Evolutionary conservation across 345 rosid genomes (phyloP), one percentile per base, ranked within the genome.

Genomic region (Bretschneidera sinensis): DNA sequence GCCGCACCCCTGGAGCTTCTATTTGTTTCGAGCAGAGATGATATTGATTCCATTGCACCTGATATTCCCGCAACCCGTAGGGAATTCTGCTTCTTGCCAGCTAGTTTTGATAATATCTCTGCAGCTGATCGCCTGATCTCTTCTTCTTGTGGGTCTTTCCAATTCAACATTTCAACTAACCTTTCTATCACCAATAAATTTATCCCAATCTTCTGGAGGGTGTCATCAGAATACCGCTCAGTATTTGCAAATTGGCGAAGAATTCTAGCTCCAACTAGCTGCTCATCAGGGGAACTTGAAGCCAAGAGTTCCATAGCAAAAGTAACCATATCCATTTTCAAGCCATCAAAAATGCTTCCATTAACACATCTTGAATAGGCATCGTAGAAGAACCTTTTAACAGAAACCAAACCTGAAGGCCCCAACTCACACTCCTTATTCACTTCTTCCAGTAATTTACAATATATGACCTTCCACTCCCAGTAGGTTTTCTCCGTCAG

Each of bases 1-100:
- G 96, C 81, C 28, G 84, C 74, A 33, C 64, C 71, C 25, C 77
- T 66, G 18, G 64, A 73, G 61, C 59, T 59, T 68, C 96, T 70
- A 10, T 65, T 79, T 17, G 60, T 82, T 67, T 87, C 86, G 28
- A 92, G 85, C 28, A 92, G 81, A 24, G 97, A 89, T 31, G 97
- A 89, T 57, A 92, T 89, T 7, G 98, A 92, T 70, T 92, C 95
- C 92, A 92, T 78, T 13, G 97, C 91, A 0, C 97, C 98, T 14
- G 95, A 83, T 59, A 89, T 87, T 55, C 92, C 95, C 0, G 96
- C 81, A 9, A 92, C 92, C 17, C 98, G 76, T 0, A 92, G 75
- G 8, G 92, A 79, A 69, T 87, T 89, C 34, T 89, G 97, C 67
- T 84, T 92, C 73, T 79, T 87, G 2, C 95, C 82, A 0, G 91